A percentile compares a stretch with the other conserved stretches of the same genome.
These are phyloP conservation scores for Cryptosporidium tyzzeri DNA, from an alignment of 169 alveolate genomes.

Conservation along the genomic window DNA sequence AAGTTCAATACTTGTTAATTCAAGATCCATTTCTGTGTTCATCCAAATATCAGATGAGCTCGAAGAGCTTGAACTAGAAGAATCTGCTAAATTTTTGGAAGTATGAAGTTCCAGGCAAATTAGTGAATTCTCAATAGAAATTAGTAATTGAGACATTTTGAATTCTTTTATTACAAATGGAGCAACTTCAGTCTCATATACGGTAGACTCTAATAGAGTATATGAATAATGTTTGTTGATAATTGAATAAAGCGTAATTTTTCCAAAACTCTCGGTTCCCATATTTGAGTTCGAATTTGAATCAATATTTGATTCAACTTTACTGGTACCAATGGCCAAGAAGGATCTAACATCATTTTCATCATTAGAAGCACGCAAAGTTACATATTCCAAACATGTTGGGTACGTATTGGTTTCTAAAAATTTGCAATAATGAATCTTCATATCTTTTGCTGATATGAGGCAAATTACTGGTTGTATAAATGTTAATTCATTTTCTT, in stretches of 20 bases:
- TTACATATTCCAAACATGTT: slow-evolving; percentile 58
- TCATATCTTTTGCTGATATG: slow-evolving; percentile 32
- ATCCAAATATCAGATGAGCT: slow-evolving; percentile 17
- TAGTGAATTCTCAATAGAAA: slow-evolving; percentile 56
- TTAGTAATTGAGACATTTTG: slow-evolving; percentile 6
- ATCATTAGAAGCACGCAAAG: slow-evolving; percentile 9
- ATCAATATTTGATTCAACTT: not conserved
- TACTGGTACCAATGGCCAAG: slow-evolving; percentile 53
- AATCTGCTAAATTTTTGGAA: not conserved
- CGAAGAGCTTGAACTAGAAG: slow-evolving; percentile 17
- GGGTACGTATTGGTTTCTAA: slow-evolving; percentile 36
- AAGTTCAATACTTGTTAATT: not conserved
- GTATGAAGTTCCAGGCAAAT: slow-evolving; percentile 8
- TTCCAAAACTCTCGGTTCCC: not conserved
- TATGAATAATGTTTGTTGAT: not conserved
- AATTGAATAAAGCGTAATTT: not conserved
- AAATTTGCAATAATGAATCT: slow-evolving; percentile 5
- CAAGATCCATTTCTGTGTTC: not conserved
- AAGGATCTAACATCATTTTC: slow-evolving; percentile 22
- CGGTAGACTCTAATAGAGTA: slow-evolving; percentile 12
- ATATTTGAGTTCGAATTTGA: not conserved
- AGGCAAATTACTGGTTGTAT: slow-evolving; percentile 34
- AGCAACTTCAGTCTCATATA: slow-evolving; percentile 29
- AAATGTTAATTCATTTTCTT: not conserved
- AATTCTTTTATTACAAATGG: slow-evolving; percentile 60